A percentile compares a stretch with the other conserved stretches of the same genome.
These are phyloP conservation scores for Plasmodium knowlesi DNA, from an alignment of 169 alveolate genomes.

Conservation along the genomic window DNA sequence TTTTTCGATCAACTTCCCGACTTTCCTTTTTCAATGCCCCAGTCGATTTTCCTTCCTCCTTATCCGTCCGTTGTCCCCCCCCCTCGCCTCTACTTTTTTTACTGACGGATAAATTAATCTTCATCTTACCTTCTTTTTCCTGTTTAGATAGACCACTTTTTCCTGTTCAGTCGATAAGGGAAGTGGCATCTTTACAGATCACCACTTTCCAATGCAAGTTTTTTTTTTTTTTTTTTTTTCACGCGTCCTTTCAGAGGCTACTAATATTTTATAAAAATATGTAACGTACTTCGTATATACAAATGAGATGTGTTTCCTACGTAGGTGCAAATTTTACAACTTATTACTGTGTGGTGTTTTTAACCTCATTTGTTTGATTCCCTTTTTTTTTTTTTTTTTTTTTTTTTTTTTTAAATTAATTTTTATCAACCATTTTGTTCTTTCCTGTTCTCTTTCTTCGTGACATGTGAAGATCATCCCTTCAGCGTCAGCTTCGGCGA, in stretches of 20 bases:
- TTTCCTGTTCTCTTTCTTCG: neutral
- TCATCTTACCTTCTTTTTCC: slow-evolving; percentile 10
- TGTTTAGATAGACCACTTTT: neutral
- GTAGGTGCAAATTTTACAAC: neutral
- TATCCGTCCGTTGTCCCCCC: slow-evolving; percentile 9
- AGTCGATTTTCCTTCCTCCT: neutral
- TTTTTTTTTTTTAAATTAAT: neutral
- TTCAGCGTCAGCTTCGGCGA: neutral
- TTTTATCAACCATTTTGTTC: neutral
- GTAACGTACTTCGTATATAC: neutral
- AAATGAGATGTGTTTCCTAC: neutral
- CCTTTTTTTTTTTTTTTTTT: neutral
- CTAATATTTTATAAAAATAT: neutral
- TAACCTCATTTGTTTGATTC: neutral
- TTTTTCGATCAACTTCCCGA: neutral
- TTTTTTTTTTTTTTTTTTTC: too few species aligned
- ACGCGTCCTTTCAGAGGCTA: neutral
- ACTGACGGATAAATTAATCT: slow-evolving; percentile 33
- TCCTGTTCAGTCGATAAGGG: neutral
- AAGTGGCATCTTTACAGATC: neutral
- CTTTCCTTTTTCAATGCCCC: neutral
- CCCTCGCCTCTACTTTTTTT: slow-evolving; percentile 12
- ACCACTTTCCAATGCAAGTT: neutral
- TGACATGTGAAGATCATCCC: neutral
- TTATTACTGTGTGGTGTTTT: neutral